These are phyloP conservation scores for Pseudozyma flocculosa DNA, from an alignment of 1,284 basidiomycete species.

Conservation along the genomic window DNA sequence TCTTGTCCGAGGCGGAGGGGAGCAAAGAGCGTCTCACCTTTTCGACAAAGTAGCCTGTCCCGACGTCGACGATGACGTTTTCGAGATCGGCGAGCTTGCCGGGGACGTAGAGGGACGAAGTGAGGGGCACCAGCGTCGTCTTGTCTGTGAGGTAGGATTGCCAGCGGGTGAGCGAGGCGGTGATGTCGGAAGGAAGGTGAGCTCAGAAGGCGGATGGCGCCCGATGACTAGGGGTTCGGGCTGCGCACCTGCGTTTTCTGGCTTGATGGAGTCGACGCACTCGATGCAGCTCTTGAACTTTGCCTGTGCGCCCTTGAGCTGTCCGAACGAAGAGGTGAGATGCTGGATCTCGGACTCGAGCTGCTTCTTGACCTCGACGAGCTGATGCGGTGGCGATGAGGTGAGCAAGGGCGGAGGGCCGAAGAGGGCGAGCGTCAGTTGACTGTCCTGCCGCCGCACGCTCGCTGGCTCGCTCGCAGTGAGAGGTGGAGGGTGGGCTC, in stretches of 20 bases:
- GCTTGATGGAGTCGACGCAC: constrained; percentile 75
- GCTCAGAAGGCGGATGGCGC: too few species aligned
- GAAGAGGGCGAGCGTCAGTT: neutral
- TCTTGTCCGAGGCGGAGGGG: neutral
- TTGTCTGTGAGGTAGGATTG: too few species aligned
- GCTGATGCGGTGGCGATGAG: constrained; percentile 10
- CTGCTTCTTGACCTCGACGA: constrained; percentile 53
- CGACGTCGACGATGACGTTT: constrained; percentile 89
- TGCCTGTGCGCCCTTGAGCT: constrained; percentile 86
- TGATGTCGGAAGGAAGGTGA: neutral
- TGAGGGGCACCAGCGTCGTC: constrained; percentile 84
- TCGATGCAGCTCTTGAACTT: constrained; percentile 88
- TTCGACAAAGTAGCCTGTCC: constrained; percentile 93
- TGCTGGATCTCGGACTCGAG: constrained; percentile 80
- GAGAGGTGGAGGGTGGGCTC: constrained; percentile 1
- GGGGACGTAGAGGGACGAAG: constrained; percentile 90
- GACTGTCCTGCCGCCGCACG: too few species aligned
- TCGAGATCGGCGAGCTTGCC: constrained; percentile 81
- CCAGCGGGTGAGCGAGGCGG: too few species aligned
- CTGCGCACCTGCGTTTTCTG: constrained; percentile 66
- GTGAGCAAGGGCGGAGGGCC: neutral
- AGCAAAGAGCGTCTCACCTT: constrained; percentile 66
- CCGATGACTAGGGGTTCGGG: neutral
- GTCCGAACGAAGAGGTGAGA: constrained; percentile 85
- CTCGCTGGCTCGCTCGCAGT: too few species aligned